Percentiles rank a stretch among this genome's conserved stretches.
These are phyloP conservation scores for Berkeleyomyces rouxiae DNA, from an alignment of 2,329 filamentous ascomycete species.

Conservation along the genomic window DNA sequence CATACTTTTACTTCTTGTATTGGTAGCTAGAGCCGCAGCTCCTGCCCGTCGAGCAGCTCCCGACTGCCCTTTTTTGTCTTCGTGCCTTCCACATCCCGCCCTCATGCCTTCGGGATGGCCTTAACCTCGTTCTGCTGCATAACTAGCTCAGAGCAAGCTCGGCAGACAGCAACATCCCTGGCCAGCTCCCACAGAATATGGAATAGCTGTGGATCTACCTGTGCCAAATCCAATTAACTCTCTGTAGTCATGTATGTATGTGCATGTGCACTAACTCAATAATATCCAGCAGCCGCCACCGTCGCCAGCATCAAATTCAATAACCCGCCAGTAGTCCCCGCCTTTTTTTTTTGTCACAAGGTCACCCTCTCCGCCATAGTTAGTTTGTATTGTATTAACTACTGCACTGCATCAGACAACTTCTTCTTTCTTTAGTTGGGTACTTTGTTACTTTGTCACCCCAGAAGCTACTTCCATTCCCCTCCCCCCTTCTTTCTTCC, in stretches of 20 bases:
- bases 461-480: slow-evolving; percentile 1
- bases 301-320: slow-evolving; percentile 5
- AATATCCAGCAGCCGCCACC: background rate
- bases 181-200: no score
- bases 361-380: background rate
- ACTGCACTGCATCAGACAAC: background rate
- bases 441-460: background rate
- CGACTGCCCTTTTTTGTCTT: background rate
- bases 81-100: background rate
- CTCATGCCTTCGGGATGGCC: background rate
- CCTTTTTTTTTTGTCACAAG: slow-evolving; percentile 8
- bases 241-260: no score
- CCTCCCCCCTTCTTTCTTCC: background rate
- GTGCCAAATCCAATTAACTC: no score
- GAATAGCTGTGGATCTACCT: no score
- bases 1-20: no score
- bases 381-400: slow-evolving; percentile 1
- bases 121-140: background rate
- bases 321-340: slow-evolving; percentile 6
- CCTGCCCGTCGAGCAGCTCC: no score
- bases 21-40: no score
- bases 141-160: background rate
- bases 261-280: no score
- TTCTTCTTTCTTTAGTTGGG: slow-evolving; percentile 2
- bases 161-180: background rate